A percentile compares a stretch with the other conserved stretches of the same genome.
These are phyloP conservation scores for Russula sp. DNA, from an alignment of 768 basidiomycete species.

Conservation along the genomic window DNA sequence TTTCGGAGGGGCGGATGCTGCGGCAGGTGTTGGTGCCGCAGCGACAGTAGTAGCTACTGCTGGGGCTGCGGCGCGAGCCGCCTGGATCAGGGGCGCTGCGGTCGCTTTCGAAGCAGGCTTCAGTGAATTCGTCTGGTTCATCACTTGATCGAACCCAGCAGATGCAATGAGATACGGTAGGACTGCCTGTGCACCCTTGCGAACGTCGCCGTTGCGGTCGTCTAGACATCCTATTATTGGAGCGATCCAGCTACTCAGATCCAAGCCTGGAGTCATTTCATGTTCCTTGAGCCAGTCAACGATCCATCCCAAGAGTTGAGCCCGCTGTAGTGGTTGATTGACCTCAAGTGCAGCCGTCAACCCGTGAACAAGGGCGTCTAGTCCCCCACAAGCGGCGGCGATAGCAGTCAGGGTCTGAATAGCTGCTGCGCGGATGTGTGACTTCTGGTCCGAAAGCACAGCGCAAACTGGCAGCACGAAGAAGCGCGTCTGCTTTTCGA, in stretches of 20 bases:
- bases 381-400: slow-evolving; percentile 72
- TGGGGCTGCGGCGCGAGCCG: slow-evolving; percentile 53
- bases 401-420: slow-evolving; percentile 77
- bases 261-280: slow-evolving; percentile 47
- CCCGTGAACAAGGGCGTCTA: slow-evolving; percentile 77
- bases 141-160: slow-evolving; percentile 77
- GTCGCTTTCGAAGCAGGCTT: slow-evolving; percentile 88
- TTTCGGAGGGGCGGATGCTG: slow-evolving; percentile 25
- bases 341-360: slow-evolving; percentile 78
- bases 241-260: slow-evolving; percentile 63
- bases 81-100: slow-evolving; percentile 84
- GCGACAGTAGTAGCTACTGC: slow-evolving; percentile 25
- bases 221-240: slow-evolving; percentile 75
- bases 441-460: slow-evolving; percentile 90
- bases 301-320: slow-evolving; percentile 73
- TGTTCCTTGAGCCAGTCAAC: slow-evolving; percentile 72
- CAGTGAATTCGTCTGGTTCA: slow-evolving; percentile 78
- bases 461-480: slow-evolving; percentile 73
- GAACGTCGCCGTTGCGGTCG: slow-evolving; percentile 85
- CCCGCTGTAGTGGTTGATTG: slow-evolving; percentile 81
- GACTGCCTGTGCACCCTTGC: slow-evolving; percentile 83
- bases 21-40: neutral
- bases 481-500: slow-evolving; percentile 82
- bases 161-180: slow-evolving; percentile 68
- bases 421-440: slow-evolving; percentile 73